These are phyloP conservation scores for Effrenium voratum DNA, from an alignment of 73 alveolate species.

Conservation along the genomic window DNA sequence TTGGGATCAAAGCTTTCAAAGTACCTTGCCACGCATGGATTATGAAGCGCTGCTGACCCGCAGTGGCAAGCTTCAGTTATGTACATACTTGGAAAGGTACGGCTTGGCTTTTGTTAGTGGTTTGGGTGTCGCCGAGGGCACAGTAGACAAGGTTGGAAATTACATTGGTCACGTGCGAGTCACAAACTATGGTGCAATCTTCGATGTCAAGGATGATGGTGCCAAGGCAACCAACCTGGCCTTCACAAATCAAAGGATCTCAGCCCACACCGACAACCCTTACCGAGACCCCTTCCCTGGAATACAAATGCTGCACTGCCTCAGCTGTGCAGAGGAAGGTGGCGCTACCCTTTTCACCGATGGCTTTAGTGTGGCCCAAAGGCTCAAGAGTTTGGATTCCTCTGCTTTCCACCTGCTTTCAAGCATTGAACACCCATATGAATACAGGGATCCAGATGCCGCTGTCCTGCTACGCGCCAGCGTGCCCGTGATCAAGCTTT, in stretches of 20 bases:
- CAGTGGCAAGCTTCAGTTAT: conserved; percentile 51
- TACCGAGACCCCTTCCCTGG: conserved; percentile 73
- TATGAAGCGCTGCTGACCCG: not conserved
- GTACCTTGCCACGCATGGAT: conserved; percentile 15
- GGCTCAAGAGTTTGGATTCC: not conserved
- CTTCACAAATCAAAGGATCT: conserved; percentile 58
- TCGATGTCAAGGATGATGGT: conserved; percentile 76
- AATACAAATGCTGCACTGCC: conserved; percentile 76
- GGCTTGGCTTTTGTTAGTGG: conserved; percentile 68
- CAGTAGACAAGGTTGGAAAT: conserved; percentile 38
- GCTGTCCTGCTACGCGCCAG: conserved; percentile 44
- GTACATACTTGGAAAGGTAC: conserved; percentile 48
- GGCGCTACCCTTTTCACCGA: conserved; percentile 85
- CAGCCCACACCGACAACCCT: conserved; percentile 84
- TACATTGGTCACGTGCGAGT: conserved; percentile 68
- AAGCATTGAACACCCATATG: conserved; percentile 32
- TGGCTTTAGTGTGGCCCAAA: conserved; percentile 52
- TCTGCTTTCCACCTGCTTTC: conserved; percentile 30
- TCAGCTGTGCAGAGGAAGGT: conserved; percentile 52
- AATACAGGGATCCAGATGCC: conserved; percentile 73
- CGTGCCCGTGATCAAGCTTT: conserved; percentile 63
- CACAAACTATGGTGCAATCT: conserved; percentile 72
- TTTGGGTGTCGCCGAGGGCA: conserved; percentile 11
- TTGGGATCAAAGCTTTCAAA: conserved; percentile 20
- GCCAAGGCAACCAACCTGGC: conserved; percentile 70